These are phyloP conservation scores for Galium porrigens DNA, from an alignment of 305 asterid genomes.

Conservation along the genomic window DNA sequence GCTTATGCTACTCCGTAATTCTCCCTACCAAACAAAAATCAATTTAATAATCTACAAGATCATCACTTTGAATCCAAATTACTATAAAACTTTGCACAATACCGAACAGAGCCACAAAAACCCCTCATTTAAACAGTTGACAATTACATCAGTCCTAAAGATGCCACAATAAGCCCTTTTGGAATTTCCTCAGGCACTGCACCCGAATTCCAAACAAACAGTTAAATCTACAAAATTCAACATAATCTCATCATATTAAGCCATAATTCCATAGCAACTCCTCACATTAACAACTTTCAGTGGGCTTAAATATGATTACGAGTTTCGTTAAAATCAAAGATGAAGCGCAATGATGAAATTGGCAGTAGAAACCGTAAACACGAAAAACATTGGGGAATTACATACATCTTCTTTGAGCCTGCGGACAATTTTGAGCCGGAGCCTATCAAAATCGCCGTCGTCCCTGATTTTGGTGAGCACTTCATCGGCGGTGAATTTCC, in stretches of 20 bases:
- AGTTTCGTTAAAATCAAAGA: background rate
- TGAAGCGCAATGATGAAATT: background rate
- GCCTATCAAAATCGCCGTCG: constrained; percentile 71
- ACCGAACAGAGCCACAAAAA: background rate
- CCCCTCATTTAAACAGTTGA: background rate
- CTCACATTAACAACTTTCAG: background rate
- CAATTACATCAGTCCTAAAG: background rate
- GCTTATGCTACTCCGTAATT: constrained; percentile 44
- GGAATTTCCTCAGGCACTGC: background rate
- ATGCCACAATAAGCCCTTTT: background rate
- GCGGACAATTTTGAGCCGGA: constrained; percentile 62
- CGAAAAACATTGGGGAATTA: background rate
- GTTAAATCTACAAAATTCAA: background rate
- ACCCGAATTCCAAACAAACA: background rate
- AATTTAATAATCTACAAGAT: background rate
- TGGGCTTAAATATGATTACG: background rate
- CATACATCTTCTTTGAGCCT: constrained; percentile 54
- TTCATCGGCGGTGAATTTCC: constrained; percentile 37
- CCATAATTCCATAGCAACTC: background rate
- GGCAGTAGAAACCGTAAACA: background rate
- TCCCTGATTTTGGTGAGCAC: constrained; percentile 60
- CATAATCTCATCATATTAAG: background rate
- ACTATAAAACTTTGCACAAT: background rate
- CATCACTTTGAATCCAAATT: background rate
- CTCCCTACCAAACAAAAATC: constrained; percentile 33